Evolutionary conservation across 441 rosid species (phyloP), one percentile per base, ranked within the genome.

Genomic region (Viola pubescens): DNA sequence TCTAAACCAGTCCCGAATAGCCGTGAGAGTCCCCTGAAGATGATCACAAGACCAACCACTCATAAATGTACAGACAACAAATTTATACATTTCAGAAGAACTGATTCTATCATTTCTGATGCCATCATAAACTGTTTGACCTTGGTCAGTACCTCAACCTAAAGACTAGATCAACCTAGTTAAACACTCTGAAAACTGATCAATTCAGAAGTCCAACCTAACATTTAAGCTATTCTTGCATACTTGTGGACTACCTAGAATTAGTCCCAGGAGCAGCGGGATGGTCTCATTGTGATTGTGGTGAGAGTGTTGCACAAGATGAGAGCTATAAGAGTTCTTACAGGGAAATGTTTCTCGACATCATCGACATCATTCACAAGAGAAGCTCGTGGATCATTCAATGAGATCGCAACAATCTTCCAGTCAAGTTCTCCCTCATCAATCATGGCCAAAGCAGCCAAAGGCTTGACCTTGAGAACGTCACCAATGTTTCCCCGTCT

Each of bases 381-480:
- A 69, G 91, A 75, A 77, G 97, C 91, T 67, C 78, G 85, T 47
- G 95, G 94, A 60, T 90, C 95, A 69, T 90, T 91, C 79, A 90
- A 52, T 44, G 97, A 85, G 73, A 90, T 85, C 37, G 89, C 91
- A 63, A 90, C 85, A 61, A 87, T 82, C 72, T 90, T 90, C 97
- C 95, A 90, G 76, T 90, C 95, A 54, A 90, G 85, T 66, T 90
- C 97, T 53, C 94, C 97, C 73, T 90, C 97, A 65, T 90, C 97
- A 75, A 85, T 79, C 97, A 90, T 87, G 56, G 95, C 97, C 62
- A 87, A 69, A 59, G 88, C 91, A 65, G 79, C 94, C 75, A 87
- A 59, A 44, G 97, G 97, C 73, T 85, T 87, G 73, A 90, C 80
- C 66, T 70, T 84, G 2, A 90, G 75, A 68, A 90, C 60, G 65